A percentile compares a stretch with the other conserved stretches of the same genome.
Conservation (phyloP, 225 moss, liverwort and hornwort species). For the Sphagnum contortum region DNA sequence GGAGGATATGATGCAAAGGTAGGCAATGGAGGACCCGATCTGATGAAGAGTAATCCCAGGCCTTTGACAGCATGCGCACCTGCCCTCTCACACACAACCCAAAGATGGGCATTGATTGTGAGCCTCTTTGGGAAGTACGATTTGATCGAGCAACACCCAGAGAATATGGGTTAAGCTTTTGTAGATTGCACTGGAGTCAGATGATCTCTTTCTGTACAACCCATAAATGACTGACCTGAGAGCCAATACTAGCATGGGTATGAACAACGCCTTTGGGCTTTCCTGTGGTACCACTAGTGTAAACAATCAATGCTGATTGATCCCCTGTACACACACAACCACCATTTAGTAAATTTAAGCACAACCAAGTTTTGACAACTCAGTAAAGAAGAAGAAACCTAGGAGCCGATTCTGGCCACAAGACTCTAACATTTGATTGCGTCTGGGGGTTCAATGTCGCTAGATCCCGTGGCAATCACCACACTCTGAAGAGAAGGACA, state of each 20-base stretch:
- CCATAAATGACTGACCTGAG: constrained; percentile 44
- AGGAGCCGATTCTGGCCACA: no score
- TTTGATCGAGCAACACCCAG: not conserved
- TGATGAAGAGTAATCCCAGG: constrained; percentile 63
- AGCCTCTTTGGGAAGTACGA: no score
- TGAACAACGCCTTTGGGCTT: constrained; percentile 90
- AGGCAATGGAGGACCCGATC: constrained; percentile 88
- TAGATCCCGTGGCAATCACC: no score
- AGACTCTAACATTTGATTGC: no score
- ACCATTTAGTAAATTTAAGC: no score
- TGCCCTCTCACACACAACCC: constrained; percentile 11
- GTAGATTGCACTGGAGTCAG: not conserved
- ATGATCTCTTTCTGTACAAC: no score
- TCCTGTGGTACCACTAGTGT: constrained; percentile 94
- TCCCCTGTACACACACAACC: constrained; percentile 37
- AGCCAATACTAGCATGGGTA: constrained; percentile 68
- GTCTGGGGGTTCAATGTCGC: no score
- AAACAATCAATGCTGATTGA: constrained; percentile 73
- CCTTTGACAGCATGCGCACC: constrained; percentile 73
- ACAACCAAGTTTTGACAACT: no score
- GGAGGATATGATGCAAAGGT: constrained; percentile 84
- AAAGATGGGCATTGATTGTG: no score
- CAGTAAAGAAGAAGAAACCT: no score
- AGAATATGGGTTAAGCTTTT: not conserved
- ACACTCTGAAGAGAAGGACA: no score